Conservation (phyloP, 345 rosid genomes). For the Eucalyptus brandiana region DNA sequence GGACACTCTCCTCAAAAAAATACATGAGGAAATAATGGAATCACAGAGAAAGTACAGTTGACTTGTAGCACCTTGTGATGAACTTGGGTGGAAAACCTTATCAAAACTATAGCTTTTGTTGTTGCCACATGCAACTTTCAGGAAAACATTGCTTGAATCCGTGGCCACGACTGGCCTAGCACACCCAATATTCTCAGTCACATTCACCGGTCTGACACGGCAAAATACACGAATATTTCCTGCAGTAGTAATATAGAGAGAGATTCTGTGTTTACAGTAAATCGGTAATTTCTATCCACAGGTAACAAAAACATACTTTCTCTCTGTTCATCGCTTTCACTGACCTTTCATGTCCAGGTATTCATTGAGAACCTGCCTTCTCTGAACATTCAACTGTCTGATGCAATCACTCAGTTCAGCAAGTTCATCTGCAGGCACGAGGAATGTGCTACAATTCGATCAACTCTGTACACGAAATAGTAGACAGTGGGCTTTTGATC, state of each 20-base stretch:
- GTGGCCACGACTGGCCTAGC: conserved; percentile 25
- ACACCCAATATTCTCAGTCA: conserved; percentile 9
- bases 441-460: not conserved
- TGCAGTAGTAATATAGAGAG: not conserved
- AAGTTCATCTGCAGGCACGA: conserved; percentile 35
- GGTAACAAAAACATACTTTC: not conserved
- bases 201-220: conserved; percentile 41
- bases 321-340: not conserved
- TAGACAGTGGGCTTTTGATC: not conserved
- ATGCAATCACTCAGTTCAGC: conserved; percentile 15
- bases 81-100: conserved; percentile 47
- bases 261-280: not conserved
- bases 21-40: not conserved
- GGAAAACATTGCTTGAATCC: conserved; percentile 32
- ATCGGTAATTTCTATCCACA: not conserved
- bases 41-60: not conserved
- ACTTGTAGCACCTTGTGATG: conserved; percentile 53
- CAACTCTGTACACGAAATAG: not conserved
- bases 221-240: conserved; percentile 81
- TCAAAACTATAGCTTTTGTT: conserved; percentile 49
- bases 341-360: conserved; percentile 74
- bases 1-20: not conserved
- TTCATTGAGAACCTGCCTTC: conserved; percentile 60
- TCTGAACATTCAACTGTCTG: conserved; percentile 35
- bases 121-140: conserved; percentile 26